Evolutionary conservation across 441 rosid species (phyloP).

Genomic region (Pelargonium hybrid): DNA sequence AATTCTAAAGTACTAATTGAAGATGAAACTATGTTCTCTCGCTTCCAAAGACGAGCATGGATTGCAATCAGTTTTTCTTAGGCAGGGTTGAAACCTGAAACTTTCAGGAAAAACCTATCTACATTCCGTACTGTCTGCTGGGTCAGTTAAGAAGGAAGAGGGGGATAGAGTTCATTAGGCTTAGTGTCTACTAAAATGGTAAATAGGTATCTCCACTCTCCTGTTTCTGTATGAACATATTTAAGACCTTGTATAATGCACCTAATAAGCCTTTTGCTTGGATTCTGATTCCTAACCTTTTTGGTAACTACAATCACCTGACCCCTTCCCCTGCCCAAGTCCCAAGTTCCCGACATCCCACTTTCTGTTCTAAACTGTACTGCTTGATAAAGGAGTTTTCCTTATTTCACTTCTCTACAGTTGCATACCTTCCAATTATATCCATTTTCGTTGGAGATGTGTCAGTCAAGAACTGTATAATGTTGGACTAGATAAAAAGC

Average conservation of each 20-base stretch:
- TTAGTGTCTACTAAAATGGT: background rate
- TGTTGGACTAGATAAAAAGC: background rate
- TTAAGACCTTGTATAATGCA: background rate
- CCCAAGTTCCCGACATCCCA: background rate
- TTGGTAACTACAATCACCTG: background rate
- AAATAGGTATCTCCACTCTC: background rate
- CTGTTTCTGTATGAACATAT: background rate
- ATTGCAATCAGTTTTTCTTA: background rate
- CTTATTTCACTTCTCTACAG: background rate
- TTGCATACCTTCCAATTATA: background rate
- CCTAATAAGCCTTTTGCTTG: background rate
- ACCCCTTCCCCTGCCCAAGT: background rate
- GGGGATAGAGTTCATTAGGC: background rate
- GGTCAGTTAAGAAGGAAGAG: background rate
- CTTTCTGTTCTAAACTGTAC: background rate
- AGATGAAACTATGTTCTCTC: background rate
- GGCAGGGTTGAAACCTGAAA: background rate
- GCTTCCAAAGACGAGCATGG: background rate
- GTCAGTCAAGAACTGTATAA: background rate
- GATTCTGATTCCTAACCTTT: background rate
- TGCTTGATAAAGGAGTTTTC: background rate
- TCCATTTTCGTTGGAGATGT: background rate
- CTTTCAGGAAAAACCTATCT: background rate
- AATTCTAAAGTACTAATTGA: background rate
- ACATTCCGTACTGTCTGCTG: background rate